Evolutionary conservation across 2,329 filamentous ascomycete genomes (phyloP).

Genomic region (Talaromyces marneffei): DNA sequence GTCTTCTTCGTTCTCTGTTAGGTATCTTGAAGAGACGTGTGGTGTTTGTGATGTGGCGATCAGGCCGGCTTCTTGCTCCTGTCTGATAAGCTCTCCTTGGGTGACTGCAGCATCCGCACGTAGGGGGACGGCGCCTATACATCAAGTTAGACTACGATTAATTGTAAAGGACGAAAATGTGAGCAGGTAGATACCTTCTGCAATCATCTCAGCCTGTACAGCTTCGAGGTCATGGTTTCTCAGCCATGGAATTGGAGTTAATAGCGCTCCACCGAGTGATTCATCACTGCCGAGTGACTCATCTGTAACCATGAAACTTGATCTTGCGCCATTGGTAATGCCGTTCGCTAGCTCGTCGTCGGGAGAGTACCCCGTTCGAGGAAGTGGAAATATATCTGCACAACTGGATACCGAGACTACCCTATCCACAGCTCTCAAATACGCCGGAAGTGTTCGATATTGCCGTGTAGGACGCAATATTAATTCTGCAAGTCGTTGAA

Average conservation of each 20-base stretch:
- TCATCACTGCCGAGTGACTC: constrained; percentile 70
- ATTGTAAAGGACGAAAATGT: background rate
- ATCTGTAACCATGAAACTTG: constrained; percentile 33
- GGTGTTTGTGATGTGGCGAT: constrained; percentile 54
- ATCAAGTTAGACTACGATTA: background rate
- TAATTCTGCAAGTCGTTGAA: constrained; percentile 87
- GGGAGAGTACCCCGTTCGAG: constrained; percentile 16
- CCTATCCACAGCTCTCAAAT: constrained; percentile 84
- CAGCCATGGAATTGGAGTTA: constrained; percentile 94
- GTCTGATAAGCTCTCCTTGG: constrained; percentile 77
- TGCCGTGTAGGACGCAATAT: constrained; percentile 68
- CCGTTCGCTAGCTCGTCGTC: constrained; percentile 50
- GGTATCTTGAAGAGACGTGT: constrained; percentile 19
- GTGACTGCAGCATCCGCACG: constrained; percentile 52
- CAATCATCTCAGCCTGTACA: constrained; percentile 17
- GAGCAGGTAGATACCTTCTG: constrained; percentile 13
- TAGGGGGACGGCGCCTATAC: constrained; percentile 32
- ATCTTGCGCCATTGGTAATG: constrained; percentile 32
- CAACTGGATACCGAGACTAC: constrained; percentile 84
- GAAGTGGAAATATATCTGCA: constrained; percentile 74
- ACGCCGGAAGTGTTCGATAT: constrained; percentile 76
- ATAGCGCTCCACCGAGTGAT: constrained; percentile 76
- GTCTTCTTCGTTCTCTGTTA: constrained; percentile 21
- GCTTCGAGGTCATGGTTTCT: constrained; percentile 32
- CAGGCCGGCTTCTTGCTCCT: constrained; percentile 77